Conservation (phyloP, 495 filamentous ascomycete species). For the Penicillium malachiteum region DNA sequence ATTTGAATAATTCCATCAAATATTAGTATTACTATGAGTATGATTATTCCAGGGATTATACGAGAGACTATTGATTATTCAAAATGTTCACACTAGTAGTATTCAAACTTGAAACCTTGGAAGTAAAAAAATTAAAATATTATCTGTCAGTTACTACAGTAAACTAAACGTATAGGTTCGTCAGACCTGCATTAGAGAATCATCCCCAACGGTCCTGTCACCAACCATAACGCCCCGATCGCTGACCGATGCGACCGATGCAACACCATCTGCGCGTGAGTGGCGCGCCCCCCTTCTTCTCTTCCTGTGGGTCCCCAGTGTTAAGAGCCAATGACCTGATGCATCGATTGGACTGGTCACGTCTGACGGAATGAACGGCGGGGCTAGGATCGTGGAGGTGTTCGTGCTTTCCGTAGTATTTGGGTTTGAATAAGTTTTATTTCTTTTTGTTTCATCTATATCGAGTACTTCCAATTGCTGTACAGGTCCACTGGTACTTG, state of each 20-base stretch:
- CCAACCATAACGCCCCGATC: constrained; percentile 17
- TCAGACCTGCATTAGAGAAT: constrained; percentile 17
- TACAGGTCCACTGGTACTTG: too few relatives aligned
- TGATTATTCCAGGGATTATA: background rate
- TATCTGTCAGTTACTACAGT: too few relatives aligned
- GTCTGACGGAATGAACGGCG: constrained; percentile 29
- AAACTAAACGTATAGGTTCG: constrained; percentile 19
- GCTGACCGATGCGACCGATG: constrained; percentile 9
- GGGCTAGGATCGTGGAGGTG: constrained; percentile 21
- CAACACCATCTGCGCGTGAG: constrained; percentile 10
- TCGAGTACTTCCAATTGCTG: background rate
- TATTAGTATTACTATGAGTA: background rate
- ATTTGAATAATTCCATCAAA: too few relatives aligned
- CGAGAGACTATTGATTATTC: too few relatives aligned
- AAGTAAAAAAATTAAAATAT: too few relatives aligned
- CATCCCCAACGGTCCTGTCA: constrained; percentile 20
- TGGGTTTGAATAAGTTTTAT: background rate
- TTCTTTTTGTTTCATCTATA: too few relatives aligned
- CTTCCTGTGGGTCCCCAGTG: constrained; percentile 2
- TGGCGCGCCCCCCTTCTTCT: constrained; percentile 10
- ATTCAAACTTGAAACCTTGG: too few relatives aligned
- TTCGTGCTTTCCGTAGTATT: constrained; percentile 15
- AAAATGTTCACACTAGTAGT: too few relatives aligned
- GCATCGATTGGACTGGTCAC: constrained; percentile 21
- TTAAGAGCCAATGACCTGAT: constrained; percentile 16